Base-by-base conservation (phyloP, 495 filamentous ascomycete genomes). In the Polyplosphaeria fusca region DNA sequence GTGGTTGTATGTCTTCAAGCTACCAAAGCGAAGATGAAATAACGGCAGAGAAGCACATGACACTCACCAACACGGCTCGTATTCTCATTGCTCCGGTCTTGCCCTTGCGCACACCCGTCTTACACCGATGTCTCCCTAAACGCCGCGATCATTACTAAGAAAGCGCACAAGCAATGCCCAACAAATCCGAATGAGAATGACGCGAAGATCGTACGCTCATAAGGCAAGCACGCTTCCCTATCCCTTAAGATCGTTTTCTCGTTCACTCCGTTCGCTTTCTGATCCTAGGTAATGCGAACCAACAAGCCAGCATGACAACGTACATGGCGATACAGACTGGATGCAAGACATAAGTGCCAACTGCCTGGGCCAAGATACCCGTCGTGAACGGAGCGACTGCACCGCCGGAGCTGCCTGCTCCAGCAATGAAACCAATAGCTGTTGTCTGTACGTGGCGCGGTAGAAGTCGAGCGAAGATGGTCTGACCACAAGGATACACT, bases 331-430 rank as follows among this genome's bases (percentile, higher is more conserved):
- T 79, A 35, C 77, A 80, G 43, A 82, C 74, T 4, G 87, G 87
- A 76, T 91, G 87, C 64, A 93, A 67, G 14, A 92, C 85, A 64
- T 78, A 87, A 1, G 86, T 87, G 0, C 88, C 88, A 5, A 77
- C 76, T 5, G 77, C 76, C 64, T 87, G 82, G 0, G 87, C 85
- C 5, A 91, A 63, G 37, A 89, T 57, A 46, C 87, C 87, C 3
- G 83, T 90, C 0, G 85, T 78, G 55, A 92, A 91, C 0, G 87
- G 88, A 20, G 83, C 83, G 3, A 86, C 76, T 0, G 86, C 86
- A 4, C 86, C 88, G 2, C 89, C 87, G 2, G 80, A 83, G 58
- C 82, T 88, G 0, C 89, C 88, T 66, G 88, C 80, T 22, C 84
- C 83, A 47, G 78, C 81, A 47, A 91, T 84, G 49, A 90, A 80